Conservation (phyloP, 164 flowering plant species). For the Macadamia tetraphylla region DNA sequence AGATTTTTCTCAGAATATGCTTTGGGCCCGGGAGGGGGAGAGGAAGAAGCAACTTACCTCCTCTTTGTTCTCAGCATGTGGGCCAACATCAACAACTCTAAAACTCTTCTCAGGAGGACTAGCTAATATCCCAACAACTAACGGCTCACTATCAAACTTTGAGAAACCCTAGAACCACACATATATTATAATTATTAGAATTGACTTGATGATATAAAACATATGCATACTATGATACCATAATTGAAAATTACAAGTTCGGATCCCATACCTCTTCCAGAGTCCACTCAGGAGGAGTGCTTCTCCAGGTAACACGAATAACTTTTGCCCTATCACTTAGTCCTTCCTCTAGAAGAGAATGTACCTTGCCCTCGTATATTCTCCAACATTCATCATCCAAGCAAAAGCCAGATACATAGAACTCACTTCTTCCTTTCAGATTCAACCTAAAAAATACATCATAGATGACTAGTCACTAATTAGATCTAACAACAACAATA, state of each 20-base stretch:
- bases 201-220: conserved; percentile 2
- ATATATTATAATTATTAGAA: neutral
- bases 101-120: conserved; percentile 59
- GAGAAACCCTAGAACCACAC: conserved; percentile 57
- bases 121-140: conserved; percentile 60
- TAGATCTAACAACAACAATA: neutral
- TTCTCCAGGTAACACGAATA: conserved; percentile 77
- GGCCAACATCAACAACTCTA: conserved; percentile 73
- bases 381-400: conserved; percentile 96
- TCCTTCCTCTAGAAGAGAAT: conserved; percentile 50
- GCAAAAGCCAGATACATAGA: conserved; percentile 59
- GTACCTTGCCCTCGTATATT: conserved; percentile 67
- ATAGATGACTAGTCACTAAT: conserved; percentile 4
- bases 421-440: conserved; percentile 45
- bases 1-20: neutral
- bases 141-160: conserved; percentile 41
- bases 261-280: conserved; percentile 53
- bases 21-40: neutral
- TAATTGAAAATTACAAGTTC: neutral
- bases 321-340: conserved; percentile 66
- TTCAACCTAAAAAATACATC: conserved; percentile 45
- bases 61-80: conserved; percentile 75
- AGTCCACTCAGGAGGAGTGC: conserved; percentile 29
- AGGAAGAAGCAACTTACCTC: conserved; percentile 44
- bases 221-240: neutral